phyloP scores from a whole-genome alignment of 768 basidiomycete genomes.

The Hypsizygus marmoreus region DNA sequence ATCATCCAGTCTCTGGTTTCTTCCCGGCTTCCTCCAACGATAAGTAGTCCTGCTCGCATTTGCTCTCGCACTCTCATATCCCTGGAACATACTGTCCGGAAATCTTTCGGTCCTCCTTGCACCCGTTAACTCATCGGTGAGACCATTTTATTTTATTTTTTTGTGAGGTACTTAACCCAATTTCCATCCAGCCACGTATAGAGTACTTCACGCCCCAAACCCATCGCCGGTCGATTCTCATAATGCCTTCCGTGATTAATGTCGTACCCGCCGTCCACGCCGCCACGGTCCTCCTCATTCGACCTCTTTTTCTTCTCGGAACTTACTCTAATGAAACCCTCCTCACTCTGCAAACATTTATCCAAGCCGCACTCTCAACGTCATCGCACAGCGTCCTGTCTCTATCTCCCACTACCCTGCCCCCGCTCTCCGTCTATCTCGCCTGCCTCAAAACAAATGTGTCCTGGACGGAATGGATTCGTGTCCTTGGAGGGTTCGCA shows the following conservation, averaged over 20 bases:
- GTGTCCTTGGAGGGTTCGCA: slow-evolving; percentile 31
- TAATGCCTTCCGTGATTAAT: slow-evolving; percentile 23
- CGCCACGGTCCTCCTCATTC: slow-evolving; percentile 37
- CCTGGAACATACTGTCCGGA: too few relatives aligned
- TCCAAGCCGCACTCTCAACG: slow-evolving; percentile 32
- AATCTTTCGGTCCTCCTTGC: too few relatives aligned
- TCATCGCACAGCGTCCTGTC: slow-evolving; percentile 20
- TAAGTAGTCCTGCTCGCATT: too few relatives aligned
- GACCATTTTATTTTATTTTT: too few relatives aligned
- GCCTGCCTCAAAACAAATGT: slow-evolving; percentile 35
- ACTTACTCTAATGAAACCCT: slow-evolving; percentile 24
- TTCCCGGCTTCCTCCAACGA: too few relatives aligned
- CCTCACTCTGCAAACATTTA: slow-evolving; percentile 27
- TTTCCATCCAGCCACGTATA: too few relatives aligned
- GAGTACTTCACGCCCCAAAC: too few relatives aligned
- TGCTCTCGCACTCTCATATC: too few relatives aligned
- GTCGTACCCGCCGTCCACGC: slow-evolving; percentile 27
- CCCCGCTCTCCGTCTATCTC: slow-evolving; percentile 35
- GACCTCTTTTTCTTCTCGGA: slow-evolving; percentile 30
- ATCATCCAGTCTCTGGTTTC: too few relatives aligned
- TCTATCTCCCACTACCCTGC: slow-evolving; percentile 26
- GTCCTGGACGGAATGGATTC: slow-evolving; percentile 39
- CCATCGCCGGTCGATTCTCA: too few relatives aligned
- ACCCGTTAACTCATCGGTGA: too few relatives aligned
- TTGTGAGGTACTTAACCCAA: too few relatives aligned